Evolutionary conservation across 768 basidiomycete species (phyloP), one percentile per base, ranked within the genome.

Genomic region (Naematelia aurantialba): DNA sequence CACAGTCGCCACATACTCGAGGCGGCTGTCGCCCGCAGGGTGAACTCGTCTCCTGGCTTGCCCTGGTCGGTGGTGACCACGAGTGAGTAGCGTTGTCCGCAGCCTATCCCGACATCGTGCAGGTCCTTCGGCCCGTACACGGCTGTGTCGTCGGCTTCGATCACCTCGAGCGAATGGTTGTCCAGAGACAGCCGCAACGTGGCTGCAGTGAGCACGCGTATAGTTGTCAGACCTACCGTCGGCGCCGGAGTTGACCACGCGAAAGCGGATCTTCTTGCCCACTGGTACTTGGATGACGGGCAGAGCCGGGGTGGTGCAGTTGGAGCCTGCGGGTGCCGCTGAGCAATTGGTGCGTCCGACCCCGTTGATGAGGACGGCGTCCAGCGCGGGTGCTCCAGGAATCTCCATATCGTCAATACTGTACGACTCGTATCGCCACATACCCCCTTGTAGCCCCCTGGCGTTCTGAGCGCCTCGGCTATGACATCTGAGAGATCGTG

Each of bases 81-180:
- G 47, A 62, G 61, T 3, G 65, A 67, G 45, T 65, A 67, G 39
- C 72, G 63, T 52, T 73, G 61, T 3, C 56, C 69, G 5, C 53
- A 50, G 11, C 50, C 59, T 13, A 71, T 31, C 10, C 53, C 57
- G 12, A 69, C 31, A 31, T 70, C 65, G 44, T 67, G 65, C 1
- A 71, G 46, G 2, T 10, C 19, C 0, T 31, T 55, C 3, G 61
- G 55, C 2, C 58, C 52, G 25, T 58, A 60, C 3, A 65, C 45
- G 0, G 61, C 46, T 0, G 62, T 64, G 51, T 66, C 65, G 47
- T 73, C 72, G 8, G 55, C 68, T 56, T 73, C 72, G 24, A 55
- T 47, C 1, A 62, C 53, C 27, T 62, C 50, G 5, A 65, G 26
- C 2, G 58, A 34, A 30, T 65, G 67, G 12, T 61, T 24, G 44